Base-by-base conservation (phyloP, 768 basidiomycete genomes). In the Mycena rebaudengoi region DNA sequence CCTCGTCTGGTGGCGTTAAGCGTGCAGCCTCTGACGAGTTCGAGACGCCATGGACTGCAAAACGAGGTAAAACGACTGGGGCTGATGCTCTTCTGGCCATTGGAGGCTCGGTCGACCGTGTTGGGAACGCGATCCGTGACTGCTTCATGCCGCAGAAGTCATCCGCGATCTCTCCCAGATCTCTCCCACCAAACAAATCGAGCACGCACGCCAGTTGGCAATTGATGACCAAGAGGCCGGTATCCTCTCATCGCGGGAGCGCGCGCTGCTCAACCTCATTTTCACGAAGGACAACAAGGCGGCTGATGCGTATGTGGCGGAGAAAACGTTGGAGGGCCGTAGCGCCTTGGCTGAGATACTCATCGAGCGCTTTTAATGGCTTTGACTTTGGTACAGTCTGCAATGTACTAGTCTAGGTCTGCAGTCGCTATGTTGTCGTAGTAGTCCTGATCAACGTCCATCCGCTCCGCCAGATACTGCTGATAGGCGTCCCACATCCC, bases 401-500 rank as follows among this genome's bases (percentile, higher is more conserved):
- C 10, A 21, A 14, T 46, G 35, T 16, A 14, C 39, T 53, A 53
- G 51, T 53, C 51, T 41, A 53, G 16, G 14, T 13, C 18, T 29
- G 7, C 51, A n/a, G 37, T 13, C 35, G 39, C 18, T 41, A 53
- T 14, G 5, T 29, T 39, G 1, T 41, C 39, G 26, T 53, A 53
- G 28, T 53, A 11, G 30, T 43, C n/a, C 25, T 43, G 52, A 54
- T 57, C 37, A 28, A 41, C 16, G 11, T 58, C 52, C 44, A 29
- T 59, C 30, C 32, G 50, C 13, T 40, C 56, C 44, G 6, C 37
- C 13, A 60, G 33, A 35, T 53, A 33, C 29, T 43, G 30, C 50
- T 45, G 35, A 64, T 74, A 74, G 40, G 50, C 44, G 11, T 58
- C 51, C 75, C 73, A 76, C 74, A 75, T 75, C 25, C 7, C 63